A percentile compares a stretch with the other conserved stretches of the same genome.
Evolutionary conservation across 129 eudicot genomes (phyloP).

Genomic region (Logfia minima): DNA sequence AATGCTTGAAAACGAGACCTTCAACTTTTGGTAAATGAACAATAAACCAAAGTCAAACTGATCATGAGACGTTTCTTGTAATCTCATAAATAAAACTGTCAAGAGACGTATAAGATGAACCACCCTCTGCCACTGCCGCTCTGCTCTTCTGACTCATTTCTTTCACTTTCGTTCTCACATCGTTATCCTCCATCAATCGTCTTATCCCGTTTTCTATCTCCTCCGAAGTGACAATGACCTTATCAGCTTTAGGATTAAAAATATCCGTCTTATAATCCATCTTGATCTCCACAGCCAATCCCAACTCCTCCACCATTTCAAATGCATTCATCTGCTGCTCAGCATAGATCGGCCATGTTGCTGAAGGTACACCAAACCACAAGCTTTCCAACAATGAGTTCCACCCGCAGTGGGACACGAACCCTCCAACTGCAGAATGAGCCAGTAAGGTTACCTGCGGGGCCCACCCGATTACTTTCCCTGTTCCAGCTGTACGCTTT

Average conservation of each 20-base stretch:
- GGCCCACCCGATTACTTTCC: constrained; percentile 62
- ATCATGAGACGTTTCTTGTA: constrained; percentile 5
- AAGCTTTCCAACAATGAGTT: constrained; percentile 58
- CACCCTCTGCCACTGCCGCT: constrained; percentile 6
- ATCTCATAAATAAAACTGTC: constrained; percentile 16
- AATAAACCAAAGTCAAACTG: background rate
- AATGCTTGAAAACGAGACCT: no score
- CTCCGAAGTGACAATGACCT: background rate
- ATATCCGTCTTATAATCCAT: constrained; percentile 10
- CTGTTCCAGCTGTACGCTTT: constrained; percentile 44
- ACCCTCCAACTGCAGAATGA: constrained; percentile 53
- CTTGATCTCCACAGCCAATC: constrained; percentile 17
- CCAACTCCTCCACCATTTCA: constrained; percentile 29
- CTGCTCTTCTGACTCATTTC: constrained; percentile 15
- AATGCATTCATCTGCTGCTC: constrained; percentile 53
- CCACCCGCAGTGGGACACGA: constrained; percentile 62
- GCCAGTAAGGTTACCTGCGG: constrained; percentile 48
- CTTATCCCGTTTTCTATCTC: constrained; percentile 21
- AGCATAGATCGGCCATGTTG: constrained; percentile 43
- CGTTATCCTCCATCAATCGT: constrained; percentile 12
- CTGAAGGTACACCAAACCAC: constrained; percentile 51
- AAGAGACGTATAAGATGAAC: constrained; percentile 24
- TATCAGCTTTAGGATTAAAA: background rate
- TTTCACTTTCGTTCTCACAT: constrained; percentile 19
- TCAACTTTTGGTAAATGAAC: background rate